Conservation (phyloP, 2,329 filamentous ascomycete genomes). For the Beauveria pseudobassiana region DNA sequence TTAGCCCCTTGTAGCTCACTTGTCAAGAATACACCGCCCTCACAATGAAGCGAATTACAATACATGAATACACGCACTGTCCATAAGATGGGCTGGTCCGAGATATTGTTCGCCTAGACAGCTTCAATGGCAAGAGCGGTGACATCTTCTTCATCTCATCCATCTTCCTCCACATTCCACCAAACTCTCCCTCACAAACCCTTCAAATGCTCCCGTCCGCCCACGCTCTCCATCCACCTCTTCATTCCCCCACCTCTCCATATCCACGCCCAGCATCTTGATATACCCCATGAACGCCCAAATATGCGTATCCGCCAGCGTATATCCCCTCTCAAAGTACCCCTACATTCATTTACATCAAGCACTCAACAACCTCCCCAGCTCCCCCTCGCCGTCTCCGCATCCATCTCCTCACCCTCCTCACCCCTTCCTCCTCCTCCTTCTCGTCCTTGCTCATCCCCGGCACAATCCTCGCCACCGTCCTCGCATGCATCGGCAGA, state of each 20-base stretch:
- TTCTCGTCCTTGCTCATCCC: neutral
- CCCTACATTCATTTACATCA: too few species aligned
- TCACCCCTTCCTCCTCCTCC: neutral
- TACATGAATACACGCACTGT: too few species aligned
- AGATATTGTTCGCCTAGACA: too few species aligned
- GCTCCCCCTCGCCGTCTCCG: neutral
- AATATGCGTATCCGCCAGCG: conserved; percentile 9
- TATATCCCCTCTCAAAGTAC: neutral
- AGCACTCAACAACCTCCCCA: conserved; percentile 1
- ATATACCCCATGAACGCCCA: conserved; percentile 9
- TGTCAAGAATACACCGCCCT: too few species aligned
- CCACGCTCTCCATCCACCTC: neutral
- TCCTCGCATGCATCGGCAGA: neutral
- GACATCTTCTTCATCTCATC: neutral
- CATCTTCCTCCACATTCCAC: too few species aligned
- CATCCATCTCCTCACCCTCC: neutral
- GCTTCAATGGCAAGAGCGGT: neutral
- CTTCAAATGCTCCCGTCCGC: neutral
- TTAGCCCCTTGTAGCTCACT: too few species aligned
- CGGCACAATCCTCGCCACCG: neutral
- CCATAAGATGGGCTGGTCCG: too few species aligned
- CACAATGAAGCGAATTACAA: too few species aligned
- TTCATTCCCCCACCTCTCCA: neutral
- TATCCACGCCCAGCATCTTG: neutral
- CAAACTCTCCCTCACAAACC: neutral